A percentile compares a stretch with the other conserved stretches of the same genome.
These are phyloP conservation scores for Chrysoporthe deuterocubensis DNA, from an alignment of 2,329 filamentous ascomycete species.

Conservation along the genomic window DNA sequence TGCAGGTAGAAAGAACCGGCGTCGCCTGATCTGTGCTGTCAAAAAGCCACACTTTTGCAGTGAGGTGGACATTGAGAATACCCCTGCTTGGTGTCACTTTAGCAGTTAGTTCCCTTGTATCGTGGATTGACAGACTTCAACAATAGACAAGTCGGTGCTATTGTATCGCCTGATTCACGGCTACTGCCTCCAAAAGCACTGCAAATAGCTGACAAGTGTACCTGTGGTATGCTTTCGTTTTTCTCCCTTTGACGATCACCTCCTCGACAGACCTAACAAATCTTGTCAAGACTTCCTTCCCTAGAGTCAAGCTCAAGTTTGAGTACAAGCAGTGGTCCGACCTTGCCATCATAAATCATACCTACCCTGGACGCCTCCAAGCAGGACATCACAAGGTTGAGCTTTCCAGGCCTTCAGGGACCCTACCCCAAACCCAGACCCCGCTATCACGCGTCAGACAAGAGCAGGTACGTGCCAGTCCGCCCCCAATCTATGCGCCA, in stretches of 20 bases:
- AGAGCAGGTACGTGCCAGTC: conserved; percentile 22
- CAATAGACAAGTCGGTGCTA: neutral
- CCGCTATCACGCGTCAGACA: neutral
- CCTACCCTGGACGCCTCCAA: neutral
- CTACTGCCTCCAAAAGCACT: neutral
- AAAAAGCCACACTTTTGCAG: neutral
- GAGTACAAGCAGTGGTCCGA: neutral
- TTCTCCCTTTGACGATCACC: neutral
- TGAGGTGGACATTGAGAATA: neutral
- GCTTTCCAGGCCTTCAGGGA: conserved; percentile 6
- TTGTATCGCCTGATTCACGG: conserved; percentile 1
- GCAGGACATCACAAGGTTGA: conserved; percentile 14
- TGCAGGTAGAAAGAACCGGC: neutral
- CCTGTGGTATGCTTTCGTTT: neutral
- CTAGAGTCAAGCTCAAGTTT: neutral
- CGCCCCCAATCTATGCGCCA: conserved; percentile 24
- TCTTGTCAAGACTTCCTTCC: neutral
- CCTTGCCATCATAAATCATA: neutral
- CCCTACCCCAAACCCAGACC: neutral
- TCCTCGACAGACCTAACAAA: neutral
- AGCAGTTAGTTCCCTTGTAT: neutral
- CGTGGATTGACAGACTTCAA: neutral
- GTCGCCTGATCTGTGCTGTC: neutral
- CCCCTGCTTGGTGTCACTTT: neutral
- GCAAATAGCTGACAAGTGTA: neutral